Conservation (phyloP, 2,329 filamentous ascomycete species). For the Decorospora gaudefroyi region DNA sequence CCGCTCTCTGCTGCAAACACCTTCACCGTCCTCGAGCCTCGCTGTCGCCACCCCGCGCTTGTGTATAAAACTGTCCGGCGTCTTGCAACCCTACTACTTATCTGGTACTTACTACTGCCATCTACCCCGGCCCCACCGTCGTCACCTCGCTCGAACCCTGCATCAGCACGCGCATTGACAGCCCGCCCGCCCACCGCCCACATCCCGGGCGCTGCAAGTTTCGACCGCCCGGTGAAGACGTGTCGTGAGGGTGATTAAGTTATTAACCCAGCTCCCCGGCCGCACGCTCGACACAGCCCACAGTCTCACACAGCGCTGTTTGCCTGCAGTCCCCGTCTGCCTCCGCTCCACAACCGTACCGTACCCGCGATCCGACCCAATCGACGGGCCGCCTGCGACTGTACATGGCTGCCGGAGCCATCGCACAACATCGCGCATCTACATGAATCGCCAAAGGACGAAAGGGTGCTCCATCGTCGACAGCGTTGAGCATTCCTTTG, state of each 20-base stretch:
- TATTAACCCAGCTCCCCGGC: no score
- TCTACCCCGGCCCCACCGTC: constrained; percentile 7
- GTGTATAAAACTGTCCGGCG: constrained; percentile 4
- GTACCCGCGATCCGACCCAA: constrained; percentile 7
- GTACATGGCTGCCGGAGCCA: constrained; percentile 31
- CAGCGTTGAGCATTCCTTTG: constrained; percentile 41
- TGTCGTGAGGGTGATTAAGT: no score
- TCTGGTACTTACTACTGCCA: not conserved
- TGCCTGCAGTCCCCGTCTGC: constrained; percentile 6
- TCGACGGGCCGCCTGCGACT: constrained; percentile 11
- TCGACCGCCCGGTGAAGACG: constrained; percentile 8
- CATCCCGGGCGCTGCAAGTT: constrained; percentile 8
- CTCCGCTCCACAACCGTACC: constrained; percentile 10
- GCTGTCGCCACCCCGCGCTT: constrained; percentile 11
- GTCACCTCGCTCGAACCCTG: constrained; percentile 19
- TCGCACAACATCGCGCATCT: constrained; percentile 23
- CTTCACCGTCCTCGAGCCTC: constrained; percentile 2
- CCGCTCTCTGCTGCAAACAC: constrained; percentile 1
- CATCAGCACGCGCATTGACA: constrained; percentile 24
- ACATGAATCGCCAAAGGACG: constrained; percentile 46
- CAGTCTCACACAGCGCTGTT: not conserved
- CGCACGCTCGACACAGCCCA: no score
- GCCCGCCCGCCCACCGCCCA: constrained; percentile 15
- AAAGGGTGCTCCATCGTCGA: constrained; percentile 42
- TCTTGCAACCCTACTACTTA: not conserved